phyloP scores from a whole-genome alignment of 2,329 filamentous ascomycete species.

The Nothomitra cinnamomea region DNA sequence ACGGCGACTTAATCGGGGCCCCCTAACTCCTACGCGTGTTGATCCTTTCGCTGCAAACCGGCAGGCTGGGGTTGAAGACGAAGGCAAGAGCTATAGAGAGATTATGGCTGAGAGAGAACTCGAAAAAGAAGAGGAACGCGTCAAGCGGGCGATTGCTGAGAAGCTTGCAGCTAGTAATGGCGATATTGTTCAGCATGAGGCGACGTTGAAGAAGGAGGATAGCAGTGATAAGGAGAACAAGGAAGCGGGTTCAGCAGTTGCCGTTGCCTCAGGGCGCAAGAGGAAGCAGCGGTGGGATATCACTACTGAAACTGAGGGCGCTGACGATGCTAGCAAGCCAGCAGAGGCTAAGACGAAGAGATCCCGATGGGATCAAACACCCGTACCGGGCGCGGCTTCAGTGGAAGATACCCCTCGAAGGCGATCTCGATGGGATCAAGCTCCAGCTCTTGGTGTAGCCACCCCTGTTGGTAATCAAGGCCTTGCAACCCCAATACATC shows the following conservation, averaged over 20 bases:
- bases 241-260: slow-evolving; percentile 50
- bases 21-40: slow-evolving; percentile 65
- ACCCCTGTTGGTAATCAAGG: slow-evolving; percentile 58
- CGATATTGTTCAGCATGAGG: slow-evolving; percentile 46
- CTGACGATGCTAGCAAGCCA: slow-evolving; percentile 29
- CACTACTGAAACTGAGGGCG: slow-evolving; percentile 37
- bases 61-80: slow-evolving; percentile 46
- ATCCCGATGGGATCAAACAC: slow-evolving; percentile 78
- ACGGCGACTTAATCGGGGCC: slow-evolving; percentile 69
- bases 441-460: slow-evolving; percentile 47
- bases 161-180: slow-evolving; percentile 46
- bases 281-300: slow-evolving; percentile 95
- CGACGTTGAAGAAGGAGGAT: slow-evolving; percentile 52
- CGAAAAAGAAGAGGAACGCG: slow-evolving; percentile 83
- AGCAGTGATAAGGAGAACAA: slow-evolving; percentile 50
- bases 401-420: slow-evolving; percentile 48
- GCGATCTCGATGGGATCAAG: slow-evolving; percentile 84
- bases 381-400: slow-evolving; percentile 34
- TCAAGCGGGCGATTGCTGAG: slow-evolving; percentile 63
- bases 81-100: slow-evolving; percentile 72
- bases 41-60: slow-evolving; percentile 70
- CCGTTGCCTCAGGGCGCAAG: slow-evolving; percentile 49
- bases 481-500: slow-evolving; percentile 63
- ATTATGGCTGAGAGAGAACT: slow-evolving; percentile 82
- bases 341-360: slow-evolving; percentile 50